Evolutionary conservation across 1,139 yeast genomes (phyloP).

Genomic region (Debaryomyces sp.): DNA sequence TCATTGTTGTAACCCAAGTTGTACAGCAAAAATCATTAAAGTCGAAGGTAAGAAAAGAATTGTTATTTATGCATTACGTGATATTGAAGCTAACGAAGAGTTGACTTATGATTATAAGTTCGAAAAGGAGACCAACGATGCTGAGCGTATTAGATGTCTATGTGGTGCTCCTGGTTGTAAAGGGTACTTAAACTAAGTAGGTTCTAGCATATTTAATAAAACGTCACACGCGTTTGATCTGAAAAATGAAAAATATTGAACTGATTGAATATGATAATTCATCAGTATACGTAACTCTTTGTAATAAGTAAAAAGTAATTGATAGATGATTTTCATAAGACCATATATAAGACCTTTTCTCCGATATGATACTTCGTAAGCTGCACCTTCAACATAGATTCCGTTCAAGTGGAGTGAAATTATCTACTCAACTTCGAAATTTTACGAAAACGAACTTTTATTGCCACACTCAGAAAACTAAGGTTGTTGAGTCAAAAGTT

Average conservation of each 20-base stretch:
- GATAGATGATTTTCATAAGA: not conserved
- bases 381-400: not conserved
- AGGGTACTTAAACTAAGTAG: constrained; percentile 73
- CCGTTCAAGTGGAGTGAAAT: not conserved
- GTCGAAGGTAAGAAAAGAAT: constrained; percentile 94
- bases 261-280: not conserved
- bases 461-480: not conserved
- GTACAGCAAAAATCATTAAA: constrained; percentile 94
- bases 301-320: not conserved
- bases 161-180: constrained; percentile 96
- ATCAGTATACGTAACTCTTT: not conserved
- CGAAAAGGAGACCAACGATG: constrained; percentile 88
- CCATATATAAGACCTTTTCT: not conserved
- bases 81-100: constrained; percentile 88
- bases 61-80: constrained; percentile 90
- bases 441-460: not conserved
- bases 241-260: constrained; percentile 3
- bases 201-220: not conserved
- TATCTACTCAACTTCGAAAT: not conserved
- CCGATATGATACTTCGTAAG: not conserved
- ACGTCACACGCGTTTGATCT: constrained; percentile 3
- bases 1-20: constrained; percentile 96
- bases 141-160: constrained; percentile 84
- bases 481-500: not conserved
- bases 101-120: constrained; percentile 94